A percentile compares a stretch with the other conserved stretches of the same genome.
Evolutionary conservation across 768 basidiomycete species (phyloP).

Genomic region (Amanita exitialis): DNA sequence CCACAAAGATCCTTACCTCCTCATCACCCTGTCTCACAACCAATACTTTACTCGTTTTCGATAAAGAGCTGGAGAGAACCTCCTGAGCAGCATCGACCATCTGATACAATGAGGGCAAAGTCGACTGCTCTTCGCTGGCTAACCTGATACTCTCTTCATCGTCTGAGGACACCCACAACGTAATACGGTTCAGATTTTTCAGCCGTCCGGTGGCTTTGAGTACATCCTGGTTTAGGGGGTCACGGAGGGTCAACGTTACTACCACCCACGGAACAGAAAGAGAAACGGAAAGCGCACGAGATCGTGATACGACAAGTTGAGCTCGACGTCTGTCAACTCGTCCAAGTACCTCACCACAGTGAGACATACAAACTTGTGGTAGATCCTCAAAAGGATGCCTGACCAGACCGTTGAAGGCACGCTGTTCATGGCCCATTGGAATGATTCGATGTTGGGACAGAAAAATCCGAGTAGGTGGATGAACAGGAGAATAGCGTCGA

Average conservation of each 20-base stretch:
- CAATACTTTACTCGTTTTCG: not conserved
- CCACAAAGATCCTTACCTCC: not conserved
- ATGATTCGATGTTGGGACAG: not conserved
- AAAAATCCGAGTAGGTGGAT: not conserved
- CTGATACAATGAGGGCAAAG: not conserved
- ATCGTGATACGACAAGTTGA: not conserved
- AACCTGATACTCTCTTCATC: not conserved
- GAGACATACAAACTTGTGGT: not conserved
- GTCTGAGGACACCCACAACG: not conserved
- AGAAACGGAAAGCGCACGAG: not conserved
- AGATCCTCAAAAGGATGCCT: not conserved
- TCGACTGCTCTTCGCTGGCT: not conserved
- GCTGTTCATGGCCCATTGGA: not conserved
- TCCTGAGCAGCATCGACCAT: not conserved
- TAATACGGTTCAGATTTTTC: not conserved
- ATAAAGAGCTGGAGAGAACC: not conserved
- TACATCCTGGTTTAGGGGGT: not conserved
- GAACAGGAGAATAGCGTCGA: not conserved
- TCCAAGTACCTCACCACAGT: no score
- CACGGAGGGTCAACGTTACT: no score
- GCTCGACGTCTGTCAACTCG: no score
- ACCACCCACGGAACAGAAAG: no score
- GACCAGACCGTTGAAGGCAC: not conserved
- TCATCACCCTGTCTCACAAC: not conserved
- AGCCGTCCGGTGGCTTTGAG: not conserved